Evolutionary conservation across 2,329 filamentous ascomycete species (phyloP).

Genomic region (Colletotrichum acutatum): DNA sequence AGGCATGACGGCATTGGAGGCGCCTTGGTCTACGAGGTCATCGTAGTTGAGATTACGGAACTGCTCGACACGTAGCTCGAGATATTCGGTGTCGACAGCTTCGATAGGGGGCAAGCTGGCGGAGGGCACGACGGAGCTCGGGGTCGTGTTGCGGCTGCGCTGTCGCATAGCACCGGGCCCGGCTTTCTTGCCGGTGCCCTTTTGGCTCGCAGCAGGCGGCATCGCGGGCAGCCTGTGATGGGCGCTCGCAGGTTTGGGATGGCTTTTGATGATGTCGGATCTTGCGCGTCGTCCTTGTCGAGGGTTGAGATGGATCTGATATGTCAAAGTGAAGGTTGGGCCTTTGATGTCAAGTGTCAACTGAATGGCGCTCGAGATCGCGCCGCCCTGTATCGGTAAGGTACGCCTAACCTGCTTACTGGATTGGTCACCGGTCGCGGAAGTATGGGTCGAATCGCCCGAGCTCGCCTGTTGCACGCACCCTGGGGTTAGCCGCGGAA

Average conservation of each 20-base stretch:
- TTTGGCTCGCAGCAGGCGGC: slow-evolving; percentile 69
- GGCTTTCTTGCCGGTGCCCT: slow-evolving; percentile 74
- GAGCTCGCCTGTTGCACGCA: slow-evolving; percentile 9
- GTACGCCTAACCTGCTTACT: slow-evolving; percentile 27
- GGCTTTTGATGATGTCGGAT: slow-evolving; percentile 7
- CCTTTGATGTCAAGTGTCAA: slow-evolving; percentile 19
- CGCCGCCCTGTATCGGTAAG: slow-evolving; percentile 13
- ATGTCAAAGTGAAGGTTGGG: slow-evolving; percentile 13
- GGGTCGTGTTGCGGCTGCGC: slow-evolving; percentile 82
- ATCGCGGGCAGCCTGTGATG: slow-evolving; percentile 48
- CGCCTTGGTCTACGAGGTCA: slow-evolving; percentile 73
- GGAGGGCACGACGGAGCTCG: slow-evolving; percentile 63
- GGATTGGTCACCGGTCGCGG: slow-evolving; percentile 25
- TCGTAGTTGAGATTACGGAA: slow-evolving; percentile 73
- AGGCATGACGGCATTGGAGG: slow-evolving; percentile 67
- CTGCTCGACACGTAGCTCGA: slow-evolving; percentile 70
- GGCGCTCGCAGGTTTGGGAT: neutral
- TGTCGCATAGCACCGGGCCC: slow-evolving; percentile 70
- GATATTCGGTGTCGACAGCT: slow-evolving; percentile 70
- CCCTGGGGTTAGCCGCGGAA: slow-evolving; percentile 9
- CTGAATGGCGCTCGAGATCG: slow-evolving; percentile 24
- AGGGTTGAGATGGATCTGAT: slow-evolving; percentile 18
- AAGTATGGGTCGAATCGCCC: slow-evolving; percentile 30
- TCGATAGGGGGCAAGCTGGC: slow-evolving; percentile 66
- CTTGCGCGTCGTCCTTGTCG: slow-evolving; percentile 23